Evolutionary conservation across 1,139 yeast genomes (phyloP).

Genomic region (Candida albicans): DNA sequence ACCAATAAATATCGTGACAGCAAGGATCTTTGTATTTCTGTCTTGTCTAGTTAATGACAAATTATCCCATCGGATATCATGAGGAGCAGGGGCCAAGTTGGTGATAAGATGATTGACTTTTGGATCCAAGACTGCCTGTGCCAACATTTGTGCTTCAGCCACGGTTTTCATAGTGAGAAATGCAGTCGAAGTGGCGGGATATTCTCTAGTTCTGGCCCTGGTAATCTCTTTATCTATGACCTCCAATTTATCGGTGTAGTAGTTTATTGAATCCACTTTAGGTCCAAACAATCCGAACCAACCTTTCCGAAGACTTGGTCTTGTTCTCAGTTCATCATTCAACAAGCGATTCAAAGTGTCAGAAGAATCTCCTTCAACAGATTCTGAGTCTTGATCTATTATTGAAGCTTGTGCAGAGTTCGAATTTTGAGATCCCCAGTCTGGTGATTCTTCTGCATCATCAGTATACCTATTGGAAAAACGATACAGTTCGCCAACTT

Average conservation of each 20-base stretch:
- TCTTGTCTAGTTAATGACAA: slow-evolving; percentile 59
- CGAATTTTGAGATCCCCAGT: neutral
- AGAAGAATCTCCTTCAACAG: slow-evolving; percentile 4
- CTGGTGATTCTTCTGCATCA: slow-evolving; percentile 14
- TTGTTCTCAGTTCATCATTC: slow-evolving; percentile 26
- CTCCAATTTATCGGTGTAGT: slow-evolving; percentile 56
- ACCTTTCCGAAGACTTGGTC: slow-evolving; percentile 58
- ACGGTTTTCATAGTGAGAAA: slow-evolving; percentile 85
- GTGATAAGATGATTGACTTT: slow-evolving; percentile 71
- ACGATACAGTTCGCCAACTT: slow-evolving; percentile 26
- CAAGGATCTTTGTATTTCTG: slow-evolving; percentile 56
- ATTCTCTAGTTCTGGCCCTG: slow-evolving; percentile 58
- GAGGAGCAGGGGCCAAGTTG: slow-evolving; percentile 82
- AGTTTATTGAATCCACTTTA: slow-evolving; percentile 63
- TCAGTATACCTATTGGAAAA: slow-evolving; percentile 7
- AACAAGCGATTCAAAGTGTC: slow-evolving; percentile 15
- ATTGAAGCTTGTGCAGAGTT: slow-evolving; percentile 8
- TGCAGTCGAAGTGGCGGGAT: slow-evolving; percentile 63
- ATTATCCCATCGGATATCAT: slow-evolving; percentile 81
- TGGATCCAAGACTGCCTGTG: slow-evolving; percentile 85
- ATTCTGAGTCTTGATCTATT: slow-evolving; percentile 22
- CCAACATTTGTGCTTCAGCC: slow-evolving; percentile 85
- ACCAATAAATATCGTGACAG: slow-evolving; percentile 64
- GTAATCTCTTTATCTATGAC: slow-evolving; percentile 57
- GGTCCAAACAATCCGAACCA: slow-evolving; percentile 54